Base-by-base conservation (phyloP, 371 early-diverging fungal genomes). In the Phascolomyces articulosus region DNA sequence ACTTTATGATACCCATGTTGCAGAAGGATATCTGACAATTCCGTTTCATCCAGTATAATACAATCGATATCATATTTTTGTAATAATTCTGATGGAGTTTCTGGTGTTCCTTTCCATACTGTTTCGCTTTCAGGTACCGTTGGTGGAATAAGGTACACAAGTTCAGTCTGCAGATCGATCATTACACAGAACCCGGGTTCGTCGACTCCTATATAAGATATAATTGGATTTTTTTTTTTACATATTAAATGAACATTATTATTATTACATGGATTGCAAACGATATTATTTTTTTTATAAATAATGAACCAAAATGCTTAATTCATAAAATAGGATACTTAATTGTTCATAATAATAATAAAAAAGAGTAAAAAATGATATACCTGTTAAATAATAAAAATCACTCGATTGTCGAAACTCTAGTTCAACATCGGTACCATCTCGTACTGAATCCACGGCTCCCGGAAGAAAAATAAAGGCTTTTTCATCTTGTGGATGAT, bases 351-450 rank as follows among this genome's bases (percentile, higher is more conserved):
- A 2, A 11, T 34, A 34, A 34, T 34, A 34, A 44, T n/a, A 13
- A 44, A 4, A n/a, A 1, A 44, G 44, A n/a, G 16, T 4, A 13
- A 44, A 44, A 1, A 44, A 13, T 1, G 6, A 44, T 18, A 13
- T 69, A 75, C 85, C 86, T 2, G 86, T 78, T 18, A 85, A 68
- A 67, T 85, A 87, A 56, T 77, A 77, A 55, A 87, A 87, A 67
- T 84, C 74, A 63, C 82, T 82, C 59, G 83, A 84, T 63, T 87
- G 86, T 15, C 84, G 78, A 55, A 84, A 85, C 34, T 81, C 78
- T 10, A 86, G 58, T 29, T 84, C 86, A 0, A 77, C 72, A 40
- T 86, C 86, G 18, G 84, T 86, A 65, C 80, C 82, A 55, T 84
- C 82, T 20, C 86, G 67, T 53, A 59, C 67, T 38, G 64, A 44